Percentiles rank a stretch among this genome's conserved stretches.
phyloP scores from a whole-genome alignment of 257 asterid genomes.

The Nicotiana otophora region DNA sequence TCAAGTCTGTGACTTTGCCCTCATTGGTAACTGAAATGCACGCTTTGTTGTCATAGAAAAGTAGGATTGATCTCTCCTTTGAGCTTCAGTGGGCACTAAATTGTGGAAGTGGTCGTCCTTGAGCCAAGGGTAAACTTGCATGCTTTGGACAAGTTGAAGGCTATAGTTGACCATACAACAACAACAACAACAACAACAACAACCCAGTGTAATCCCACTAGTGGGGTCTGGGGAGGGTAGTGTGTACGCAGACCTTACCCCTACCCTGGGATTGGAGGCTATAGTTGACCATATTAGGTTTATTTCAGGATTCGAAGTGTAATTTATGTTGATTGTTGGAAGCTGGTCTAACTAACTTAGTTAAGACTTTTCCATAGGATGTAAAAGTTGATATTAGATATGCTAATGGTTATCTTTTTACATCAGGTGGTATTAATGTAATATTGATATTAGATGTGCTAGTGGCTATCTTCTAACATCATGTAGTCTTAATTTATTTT shows the following conservation, averaged over 20 bases:
- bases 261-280: no score
- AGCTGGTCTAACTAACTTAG: neutral
- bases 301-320: neutral
- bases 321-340: neutral
- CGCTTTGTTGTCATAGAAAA: neutral
- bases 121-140: neutral
- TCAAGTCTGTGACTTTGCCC: neutral
- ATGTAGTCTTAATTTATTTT: neutral
- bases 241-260: no score
- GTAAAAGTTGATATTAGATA: neutral
- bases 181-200: no score
- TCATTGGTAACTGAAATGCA: neutral
- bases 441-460: neutral
- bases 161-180: neutral
- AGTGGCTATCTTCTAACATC: neutral
- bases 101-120: conserved; percentile 2
- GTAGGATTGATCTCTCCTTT: neutral
- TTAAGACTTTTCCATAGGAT: neutral
- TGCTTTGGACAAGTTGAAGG: neutral
- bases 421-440: neutral
- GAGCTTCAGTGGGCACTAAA: neutral
- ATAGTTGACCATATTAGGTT: neutral
- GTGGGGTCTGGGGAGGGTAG: no score
- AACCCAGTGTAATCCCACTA: no score
- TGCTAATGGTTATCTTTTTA: neutral